Evolutionary conservation across 1,284 basidiomycete species (phyloP), one percentile per base, ranked within the genome.

Genomic region (Exobasidium rhododendri): DNA sequence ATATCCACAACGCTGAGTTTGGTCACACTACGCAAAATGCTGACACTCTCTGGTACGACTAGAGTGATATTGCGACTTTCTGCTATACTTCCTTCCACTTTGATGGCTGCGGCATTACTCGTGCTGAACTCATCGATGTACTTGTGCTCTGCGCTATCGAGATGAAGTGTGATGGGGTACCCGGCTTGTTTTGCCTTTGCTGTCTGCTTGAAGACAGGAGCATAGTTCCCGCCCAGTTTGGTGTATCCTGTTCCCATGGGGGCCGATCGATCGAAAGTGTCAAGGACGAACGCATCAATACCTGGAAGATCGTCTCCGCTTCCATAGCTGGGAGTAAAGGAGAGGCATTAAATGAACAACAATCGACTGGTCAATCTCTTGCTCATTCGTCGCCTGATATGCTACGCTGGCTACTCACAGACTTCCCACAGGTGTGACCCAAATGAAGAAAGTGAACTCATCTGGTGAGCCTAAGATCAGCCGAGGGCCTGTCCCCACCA

Each of bases 201-300:
- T 22, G 74, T 74, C 28, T 71, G 75, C 10, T 55, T 63, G 53
- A 78, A 79, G 28, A 79, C 77, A 11, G 79, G 77, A 3, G 70
- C 79, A 51, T 80, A 80, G 66, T 80, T 80, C 45, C 79, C 79
- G 22, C 73, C 78, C 7, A 81, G 71, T 67, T 81, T 81, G 60
- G 69, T 72, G 56, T 73, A 66, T 17, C 77, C 75, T 1, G 70
- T 78, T 1, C 77, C 77, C 56, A 64, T 66, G 22, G 79, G 77
- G 6, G 79, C 80, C 1, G 78, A 72, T 17, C 80, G 70, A 65
- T 80, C 80, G 44, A 81, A 81, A 10, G 70, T 67, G 57, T 81
- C 75, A 13, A 81, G 62, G 10, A 81, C 74, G 49, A 78, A 68
- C 1, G 73, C 77, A 31, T 80, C 80, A 28, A 81, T 73, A 3